Evolutionary conservation across 2,329 filamentous ascomycete species (phyloP), one percentile per base, ranked within the genome.

Genomic region (Trichophyton mentagrophytes): DNA sequence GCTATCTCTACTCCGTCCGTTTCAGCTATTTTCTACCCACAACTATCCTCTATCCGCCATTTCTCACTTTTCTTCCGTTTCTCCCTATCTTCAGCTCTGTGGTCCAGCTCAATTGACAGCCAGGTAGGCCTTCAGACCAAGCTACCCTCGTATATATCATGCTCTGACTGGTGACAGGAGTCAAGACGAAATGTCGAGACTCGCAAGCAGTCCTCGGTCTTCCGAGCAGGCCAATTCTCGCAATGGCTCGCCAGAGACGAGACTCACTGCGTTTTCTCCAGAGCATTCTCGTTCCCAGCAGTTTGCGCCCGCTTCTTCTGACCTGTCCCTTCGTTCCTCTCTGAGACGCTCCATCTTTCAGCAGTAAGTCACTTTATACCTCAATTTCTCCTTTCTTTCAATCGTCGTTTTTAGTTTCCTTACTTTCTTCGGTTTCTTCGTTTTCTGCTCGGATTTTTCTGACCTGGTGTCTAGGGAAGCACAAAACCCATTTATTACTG

Each of bases 171-270:
- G 9, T 38, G 33, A 13, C 17, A 49, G 46, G 3, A 17, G 40
- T 38, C 22, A 15, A 70, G 70, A 69, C 58, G 59, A 33, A 6
- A 64, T 64, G 62, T 67, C 68, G 63, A 68, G 65, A 58, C 64
- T 66, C 61, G 65, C 70, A 57, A 73, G 71, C 63, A 76, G 73
- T 64, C 71, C 73, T 36, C 68, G 66, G 53, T 74, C 73, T 40
- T 72, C 72, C 15, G 80, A 78, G 53, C 77, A 74, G 20, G 77
- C 77, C 36, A 81, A 82, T 58, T 85, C 84, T 9, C 79, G 78
- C 67, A 79, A 82, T 65, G 81, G 79, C 15, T 88, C 86, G 4
- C 85, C 85, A 0, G 83, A 86, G 62, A 86, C 85, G 6, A 81
- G 80, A 57, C 65, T 85, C 47, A 85, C 84, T 3, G 74, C 80